Evolutionary conservation across 2,329 filamentous ascomycete species (phyloP).

Genomic region (Colletotrichum falcatum): DNA sequence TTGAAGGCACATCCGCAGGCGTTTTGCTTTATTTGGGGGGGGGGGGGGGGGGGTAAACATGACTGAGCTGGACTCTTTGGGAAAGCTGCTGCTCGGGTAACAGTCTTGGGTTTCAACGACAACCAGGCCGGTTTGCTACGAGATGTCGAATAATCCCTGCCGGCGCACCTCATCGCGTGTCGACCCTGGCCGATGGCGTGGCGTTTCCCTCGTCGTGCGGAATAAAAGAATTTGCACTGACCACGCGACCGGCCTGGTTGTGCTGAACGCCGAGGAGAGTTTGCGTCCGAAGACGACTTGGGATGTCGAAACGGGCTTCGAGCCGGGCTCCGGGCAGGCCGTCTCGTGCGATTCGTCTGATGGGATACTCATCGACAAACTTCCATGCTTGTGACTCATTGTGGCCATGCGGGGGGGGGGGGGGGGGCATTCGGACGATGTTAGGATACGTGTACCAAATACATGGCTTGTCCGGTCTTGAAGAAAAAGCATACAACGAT

Average conservation of each 20-base stretch:
- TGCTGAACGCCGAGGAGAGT: background rate
- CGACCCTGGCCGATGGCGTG: background rate
- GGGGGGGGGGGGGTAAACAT: too few relatives aligned
- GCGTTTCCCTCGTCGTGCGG: background rate
- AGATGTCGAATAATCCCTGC: too few relatives aligned
- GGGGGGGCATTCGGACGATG: background rate
- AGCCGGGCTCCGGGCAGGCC: background rate
- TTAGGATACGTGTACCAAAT: background rate
- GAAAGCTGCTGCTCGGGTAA: too few relatives aligned
- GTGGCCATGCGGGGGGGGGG: fast-evolving
- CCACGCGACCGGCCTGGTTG: too few relatives aligned
- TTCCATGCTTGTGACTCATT: too few relatives aligned
- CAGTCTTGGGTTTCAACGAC: too few relatives aligned
- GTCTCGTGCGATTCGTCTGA: background rate
- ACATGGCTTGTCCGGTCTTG: background rate
- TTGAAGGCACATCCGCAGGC: background rate
- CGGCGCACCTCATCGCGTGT: background rate
- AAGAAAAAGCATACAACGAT: too few relatives aligned
- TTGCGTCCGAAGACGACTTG: background rate
- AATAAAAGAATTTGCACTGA: too few relatives aligned
- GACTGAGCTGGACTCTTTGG: background rate
- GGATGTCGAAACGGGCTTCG: background rate
- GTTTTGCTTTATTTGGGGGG: background rate
- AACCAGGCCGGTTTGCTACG: too few relatives aligned
- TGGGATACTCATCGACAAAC: background rate